Evolutionary conservation across 2,329 filamentous ascomycete species (phyloP), one percentile per base, ranked within the genome.

Genomic region (Neonectria magnoliae): DNA sequence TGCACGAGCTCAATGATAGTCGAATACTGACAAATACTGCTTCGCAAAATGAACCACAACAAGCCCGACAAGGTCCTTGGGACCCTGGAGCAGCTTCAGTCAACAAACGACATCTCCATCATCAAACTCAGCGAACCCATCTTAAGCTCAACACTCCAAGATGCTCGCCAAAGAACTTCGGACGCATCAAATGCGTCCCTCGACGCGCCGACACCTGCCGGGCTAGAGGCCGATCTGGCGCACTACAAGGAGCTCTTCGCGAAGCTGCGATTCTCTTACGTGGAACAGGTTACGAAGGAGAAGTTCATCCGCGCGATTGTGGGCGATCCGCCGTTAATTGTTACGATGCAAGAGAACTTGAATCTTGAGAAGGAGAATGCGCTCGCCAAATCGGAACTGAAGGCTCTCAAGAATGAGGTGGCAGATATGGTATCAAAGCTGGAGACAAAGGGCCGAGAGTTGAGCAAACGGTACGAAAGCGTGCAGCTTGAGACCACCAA

Each of bases 211-310:
- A 93, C 90, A 10, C 93, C 94, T 0, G 87, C 91, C 16, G 91
- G 91, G 18, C 84, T 98, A 8, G 90, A 93, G 68, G 93, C 92
- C 29, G 95, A 98, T 78, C 85, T 98, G 29, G 84, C 87, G 31
- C 94, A 98, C 79, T 98, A 98, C 82, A 93, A 93, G 81, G 94
- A 98, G 80, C 88, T 98, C 20, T 99, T 98, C 80, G 91, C 93
- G 45, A 98, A 99, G 81, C 86, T 98, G 42, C 93, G 95, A 72
- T 98, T 98, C 83, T 97, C 93, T 69, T 98, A 98, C 80, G 92
- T 98, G 72, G 96, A 99, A 81, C 96, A 98, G 83, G 94, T 98
- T 67, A 98, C 95, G 48, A 99, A 98, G 81, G 96, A 99, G 79
- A 97, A 97, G 76, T 98, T 98, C 79, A 90, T 99, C 59, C 93